Evolutionary conservation across 768 basidiomycete genomes (phyloP).

Genomic region (Trametes meyenii): DNA sequence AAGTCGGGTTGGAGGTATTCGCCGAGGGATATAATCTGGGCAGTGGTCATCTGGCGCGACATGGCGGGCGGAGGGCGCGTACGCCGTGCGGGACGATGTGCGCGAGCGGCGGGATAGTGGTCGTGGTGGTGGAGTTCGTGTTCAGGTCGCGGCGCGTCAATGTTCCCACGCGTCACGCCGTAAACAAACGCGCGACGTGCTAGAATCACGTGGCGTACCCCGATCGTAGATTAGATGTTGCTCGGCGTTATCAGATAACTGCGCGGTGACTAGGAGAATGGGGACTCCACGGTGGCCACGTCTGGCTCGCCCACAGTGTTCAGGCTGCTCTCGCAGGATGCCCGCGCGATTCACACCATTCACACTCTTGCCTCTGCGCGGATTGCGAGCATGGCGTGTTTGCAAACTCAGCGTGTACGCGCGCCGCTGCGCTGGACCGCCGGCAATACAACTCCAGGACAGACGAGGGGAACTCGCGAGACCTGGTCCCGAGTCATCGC

Average conservation of each 20-base stretch:
- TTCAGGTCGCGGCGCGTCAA: slow-evolving; percentile 29
- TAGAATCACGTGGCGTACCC: slow-evolving; percentile 5
- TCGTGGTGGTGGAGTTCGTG: slow-evolving; percentile 24
- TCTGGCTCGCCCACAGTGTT: background rate
- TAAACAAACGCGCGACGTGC: slow-evolving; percentile 22
- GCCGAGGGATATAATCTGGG: slow-evolving; percentile 72
- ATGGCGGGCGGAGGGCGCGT: slow-evolving; percentile 41
- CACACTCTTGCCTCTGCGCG: background rate
- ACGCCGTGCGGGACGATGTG: slow-evolving; percentile 21
- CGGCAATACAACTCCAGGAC: slow-evolving; percentile 3
- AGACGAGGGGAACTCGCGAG: slow-evolving; percentile 1
- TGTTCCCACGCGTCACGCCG: slow-evolving; percentile 25
- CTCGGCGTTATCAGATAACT: slow-evolving; percentile 10
- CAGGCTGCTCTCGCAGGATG: slow-evolving; percentile 1
- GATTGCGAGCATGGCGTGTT: background rate
- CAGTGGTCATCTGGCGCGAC: slow-evolving; percentile 72
- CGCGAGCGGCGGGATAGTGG: slow-evolving; percentile 4
- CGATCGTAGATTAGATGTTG: background rate
- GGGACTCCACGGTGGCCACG: background rate
- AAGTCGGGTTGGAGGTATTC: slow-evolving; percentile 82
- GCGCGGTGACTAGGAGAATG: background rate
- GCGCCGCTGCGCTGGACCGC: slow-evolving; percentile 7
- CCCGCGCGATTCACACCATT: slow-evolving; percentile 4
- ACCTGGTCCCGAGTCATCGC: background rate
- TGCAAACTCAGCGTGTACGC: slow-evolving; percentile 3